These are phyloP conservation scores for Pichia cephalocereana DNA, from an alignment of 805 yeast genomes.

Conservation along the genomic window DNA sequence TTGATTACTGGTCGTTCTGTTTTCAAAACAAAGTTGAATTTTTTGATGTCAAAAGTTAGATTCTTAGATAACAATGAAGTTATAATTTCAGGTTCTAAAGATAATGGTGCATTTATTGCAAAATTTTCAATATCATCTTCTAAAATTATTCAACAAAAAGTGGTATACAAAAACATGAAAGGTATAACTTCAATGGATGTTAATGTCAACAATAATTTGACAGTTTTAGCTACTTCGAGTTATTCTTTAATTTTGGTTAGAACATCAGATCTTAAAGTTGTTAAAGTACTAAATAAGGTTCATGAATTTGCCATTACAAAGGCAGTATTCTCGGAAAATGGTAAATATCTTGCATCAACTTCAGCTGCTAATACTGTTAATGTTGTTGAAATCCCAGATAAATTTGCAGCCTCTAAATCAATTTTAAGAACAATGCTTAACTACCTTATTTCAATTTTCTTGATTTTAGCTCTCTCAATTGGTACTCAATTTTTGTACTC, in stretches of 20 bases:
- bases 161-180: constrained; percentile 39
- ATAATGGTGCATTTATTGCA: constrained; percentile 35
- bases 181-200: constrained; percentile 50
- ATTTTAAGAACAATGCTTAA: constrained; percentile 20
- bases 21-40: constrained; percentile 20
- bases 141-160: constrained; percentile 32
- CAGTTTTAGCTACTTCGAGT: constrained; percentile 57
- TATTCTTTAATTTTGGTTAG: constrained; percentile 53
- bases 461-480: constrained; percentile 19
- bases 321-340: constrained; percentile 60
- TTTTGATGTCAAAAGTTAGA: constrained; percentile 23
- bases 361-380: constrained; percentile 71
- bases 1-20: constrained; percentile 37
- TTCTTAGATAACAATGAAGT: constrained; percentile 27
- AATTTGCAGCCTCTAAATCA: constrained; percentile 34
- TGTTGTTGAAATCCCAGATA: constrained; percentile 50
- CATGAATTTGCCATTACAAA: constrained; percentile 76
- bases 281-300: constrained; percentile 46
- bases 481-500: constrained; percentile 21
- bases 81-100: constrained; percentile 36
- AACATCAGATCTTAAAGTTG: constrained; percentile 39
- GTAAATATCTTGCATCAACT: constrained; percentile 56
- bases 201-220: constrained; percentile 27
- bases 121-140: constrained; percentile 36
- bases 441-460: constrained; percentile 16